These are phyloP conservation scores for Boletus coccyginus DNA, from an alignment of 768 basidiomycete species.

Conservation along the genomic window DNA sequence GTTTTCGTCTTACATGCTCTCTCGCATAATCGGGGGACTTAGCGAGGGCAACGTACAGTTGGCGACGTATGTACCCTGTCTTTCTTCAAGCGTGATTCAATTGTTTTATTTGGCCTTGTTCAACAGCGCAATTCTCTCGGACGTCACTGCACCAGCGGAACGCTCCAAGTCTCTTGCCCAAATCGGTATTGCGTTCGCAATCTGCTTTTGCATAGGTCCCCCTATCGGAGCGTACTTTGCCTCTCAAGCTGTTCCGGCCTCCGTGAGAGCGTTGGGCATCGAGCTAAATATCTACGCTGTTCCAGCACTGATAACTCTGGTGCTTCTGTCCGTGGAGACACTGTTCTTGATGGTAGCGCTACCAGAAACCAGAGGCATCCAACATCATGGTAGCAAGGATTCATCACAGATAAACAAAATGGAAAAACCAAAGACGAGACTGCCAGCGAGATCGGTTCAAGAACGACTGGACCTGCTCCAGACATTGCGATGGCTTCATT, in stretches of 20 bases:
- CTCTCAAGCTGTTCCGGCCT: conserved; percentile 69
- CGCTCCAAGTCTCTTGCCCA: conserved; percentile 86
- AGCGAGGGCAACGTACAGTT: conserved; percentile 98
- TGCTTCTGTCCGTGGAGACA: conserved; percentile 78
- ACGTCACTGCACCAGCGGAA: conserved; percentile 76
- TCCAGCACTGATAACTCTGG: conserved; percentile 82
- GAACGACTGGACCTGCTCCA: conserved; percentile 57
- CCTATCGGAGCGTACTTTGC: conserved; percentile 97
- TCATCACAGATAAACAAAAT: conserved; percentile 16
- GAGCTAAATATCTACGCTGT: conserved; percentile 88
- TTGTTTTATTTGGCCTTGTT: background rate
- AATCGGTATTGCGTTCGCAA: conserved; percentile 94
- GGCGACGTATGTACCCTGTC: conserved; percentile 66
- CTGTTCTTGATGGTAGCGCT: conserved; percentile 69
- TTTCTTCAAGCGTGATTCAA: background rate
- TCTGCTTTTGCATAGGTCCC: conserved; percentile 91
- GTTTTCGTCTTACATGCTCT: conserved; percentile 87
- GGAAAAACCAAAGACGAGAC: conserved; percentile 18
- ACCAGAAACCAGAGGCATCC: conserved; percentile 79
- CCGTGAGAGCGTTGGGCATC: conserved; percentile 50
- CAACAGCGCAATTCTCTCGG: conserved; percentile 85
- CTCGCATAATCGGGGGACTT: conserved; percentile 87
- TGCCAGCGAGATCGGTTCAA: conserved; percentile 28
- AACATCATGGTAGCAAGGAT: conserved; percentile 13
- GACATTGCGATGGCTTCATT: conserved; percentile 67